Evolutionary conservation across 139 green algal species (phyloP).

Genomic region (Bryopsis sp.): DNA sequence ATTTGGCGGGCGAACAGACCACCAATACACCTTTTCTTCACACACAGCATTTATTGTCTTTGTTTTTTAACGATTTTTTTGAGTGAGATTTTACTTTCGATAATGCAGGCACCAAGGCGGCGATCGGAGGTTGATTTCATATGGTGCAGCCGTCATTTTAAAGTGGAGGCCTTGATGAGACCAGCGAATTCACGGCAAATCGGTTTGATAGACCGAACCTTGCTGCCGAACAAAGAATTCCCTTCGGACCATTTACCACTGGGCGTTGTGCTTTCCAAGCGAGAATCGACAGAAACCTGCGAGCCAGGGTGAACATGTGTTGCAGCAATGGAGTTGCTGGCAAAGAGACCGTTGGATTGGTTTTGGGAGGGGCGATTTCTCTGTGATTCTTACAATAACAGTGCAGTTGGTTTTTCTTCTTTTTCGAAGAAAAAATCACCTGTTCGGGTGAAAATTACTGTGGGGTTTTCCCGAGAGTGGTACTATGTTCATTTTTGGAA

Average conservation of each 20-base stretch:
- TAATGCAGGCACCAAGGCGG: neutral
- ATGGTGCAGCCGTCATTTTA: conserved; percentile 25
- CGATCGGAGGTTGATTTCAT: conserved; percentile 37
- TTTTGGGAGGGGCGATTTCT: too few species aligned
- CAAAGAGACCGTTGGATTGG: too few species aligned
- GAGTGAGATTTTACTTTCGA: neutral
- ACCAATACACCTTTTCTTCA: neutral
- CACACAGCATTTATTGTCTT: neutral
- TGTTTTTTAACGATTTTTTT: neutral
- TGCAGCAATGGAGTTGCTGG: too few species aligned
- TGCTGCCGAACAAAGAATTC: conserved; percentile 36
- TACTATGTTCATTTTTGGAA: too few species aligned
- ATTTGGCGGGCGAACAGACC: neutral
- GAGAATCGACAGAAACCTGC: too few species aligned
- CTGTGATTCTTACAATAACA: too few species aligned
- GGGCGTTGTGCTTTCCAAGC: conserved; percentile 37
- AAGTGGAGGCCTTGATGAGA: conserved; percentile 24
- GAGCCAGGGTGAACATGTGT: too few species aligned
- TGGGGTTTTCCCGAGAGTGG: too few species aligned
- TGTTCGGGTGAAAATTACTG: too few species aligned
- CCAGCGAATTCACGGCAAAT: conserved; percentile 22
- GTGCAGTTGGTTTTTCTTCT: too few species aligned
- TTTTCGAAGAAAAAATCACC: too few species aligned
- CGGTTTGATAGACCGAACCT: conserved; percentile 13
- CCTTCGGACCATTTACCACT: conserved; percentile 46